Percentiles rank a stretch among this genome's conserved stretches.
Conservation (phyloP, 179 eudicot genomes). For the Beta lomatogona region DNA sequence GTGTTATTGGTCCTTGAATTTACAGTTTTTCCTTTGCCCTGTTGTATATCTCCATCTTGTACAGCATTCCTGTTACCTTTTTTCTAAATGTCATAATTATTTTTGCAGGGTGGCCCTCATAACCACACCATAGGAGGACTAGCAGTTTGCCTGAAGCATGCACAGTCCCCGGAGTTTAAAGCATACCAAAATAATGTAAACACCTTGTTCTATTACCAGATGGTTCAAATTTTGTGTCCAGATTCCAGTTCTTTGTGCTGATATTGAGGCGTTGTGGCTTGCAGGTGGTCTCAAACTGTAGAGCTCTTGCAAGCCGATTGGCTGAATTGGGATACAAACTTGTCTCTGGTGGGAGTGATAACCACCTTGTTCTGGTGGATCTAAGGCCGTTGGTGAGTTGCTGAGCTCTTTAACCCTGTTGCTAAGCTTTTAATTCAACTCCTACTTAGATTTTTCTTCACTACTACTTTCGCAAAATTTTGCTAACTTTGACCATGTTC, state of each 20-base stretch:
- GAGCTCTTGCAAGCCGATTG: slow-evolving; percentile 76
- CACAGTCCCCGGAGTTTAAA: slow-evolving; percentile 71
- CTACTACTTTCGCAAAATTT: too few relatives aligned
- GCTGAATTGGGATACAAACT: slow-evolving; percentile 70
- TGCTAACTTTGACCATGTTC: too few relatives aligned
- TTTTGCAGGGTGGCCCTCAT: slow-evolving; percentile 89
- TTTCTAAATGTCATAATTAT: background rate
- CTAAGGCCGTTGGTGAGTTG: slow-evolving; percentile 77
- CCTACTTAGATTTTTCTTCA: background rate
- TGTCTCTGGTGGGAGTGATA: slow-evolving; percentile 89
- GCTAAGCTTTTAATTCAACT: background rate
- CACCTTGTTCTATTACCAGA: slow-evolving; percentile 1
- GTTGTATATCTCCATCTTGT: background rate
- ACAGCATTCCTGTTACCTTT: background rate
- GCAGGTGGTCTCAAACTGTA: slow-evolving; percentile 76
- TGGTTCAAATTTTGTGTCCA: background rate
- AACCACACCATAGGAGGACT: slow-evolving; percentile 93
- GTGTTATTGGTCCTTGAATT: background rate
- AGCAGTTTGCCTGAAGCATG: slow-evolving; percentile 79
- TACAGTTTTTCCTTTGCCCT: background rate
- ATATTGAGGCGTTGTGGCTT: slow-evolving; percentile 18
- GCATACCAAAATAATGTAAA: slow-evolving; percentile 68
- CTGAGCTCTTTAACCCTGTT: background rate
- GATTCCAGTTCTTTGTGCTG: background rate
- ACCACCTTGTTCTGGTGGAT: slow-evolving; percentile 90